Conservation (phyloP, 2,329 filamentous ascomycete species). For the Nigrograna mackinnonii region DNA sequence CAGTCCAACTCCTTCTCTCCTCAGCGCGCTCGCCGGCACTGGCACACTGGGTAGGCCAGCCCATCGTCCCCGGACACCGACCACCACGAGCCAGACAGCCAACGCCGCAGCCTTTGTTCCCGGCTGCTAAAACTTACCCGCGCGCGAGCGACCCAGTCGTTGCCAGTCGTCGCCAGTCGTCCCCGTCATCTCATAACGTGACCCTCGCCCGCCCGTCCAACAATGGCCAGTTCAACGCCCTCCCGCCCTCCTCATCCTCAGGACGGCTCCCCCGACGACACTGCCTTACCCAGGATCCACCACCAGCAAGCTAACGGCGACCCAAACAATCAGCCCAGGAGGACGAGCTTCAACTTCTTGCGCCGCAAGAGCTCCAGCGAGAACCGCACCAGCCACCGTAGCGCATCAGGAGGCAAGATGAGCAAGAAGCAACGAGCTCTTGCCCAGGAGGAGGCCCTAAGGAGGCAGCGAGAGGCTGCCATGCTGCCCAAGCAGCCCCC, state of each 20-base stretch:
- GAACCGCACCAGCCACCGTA: slow-evolving; percentile 24
- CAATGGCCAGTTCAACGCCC: slow-evolving; percentile 29
- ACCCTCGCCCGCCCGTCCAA: slow-evolving; percentile 22
- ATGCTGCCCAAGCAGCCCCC: slow-evolving; percentile 63
- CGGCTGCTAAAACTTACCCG: slow-evolving; percentile 11
- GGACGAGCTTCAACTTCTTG: slow-evolving; percentile 42
- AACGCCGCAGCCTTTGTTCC: slow-evolving; percentile 19
- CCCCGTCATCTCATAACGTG: slow-evolving; percentile 20
- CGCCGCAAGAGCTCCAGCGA: slow-evolving; percentile 38
- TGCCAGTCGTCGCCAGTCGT: no score
- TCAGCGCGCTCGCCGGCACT: no score
- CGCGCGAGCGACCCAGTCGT: slow-evolving; percentile 8
- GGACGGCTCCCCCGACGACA: slow-evolving; percentile 32
- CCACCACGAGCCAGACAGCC: no score
- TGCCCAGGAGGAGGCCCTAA: slow-evolving; percentile 55
- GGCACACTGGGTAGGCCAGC: no score
- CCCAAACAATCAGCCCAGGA: slow-evolving; percentile 14
- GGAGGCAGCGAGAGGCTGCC: slow-evolving; percentile 59
- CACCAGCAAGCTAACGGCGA: slow-evolving; percentile 20
- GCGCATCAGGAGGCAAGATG: slow-evolving; percentile 41
- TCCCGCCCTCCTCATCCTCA: slow-evolving; percentile 19
- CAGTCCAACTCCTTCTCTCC: no score
- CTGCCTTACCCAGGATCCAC: slow-evolving; percentile 14
- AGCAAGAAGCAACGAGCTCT: slow-evolving; percentile 62
- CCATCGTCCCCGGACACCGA: slow-evolving; percentile 16